A percentile compares a stretch with the other conserved stretches of the same genome.
Conservation (phyloP, 208 protist genomes). For the Endotrypanum monterogeii region DNA sequence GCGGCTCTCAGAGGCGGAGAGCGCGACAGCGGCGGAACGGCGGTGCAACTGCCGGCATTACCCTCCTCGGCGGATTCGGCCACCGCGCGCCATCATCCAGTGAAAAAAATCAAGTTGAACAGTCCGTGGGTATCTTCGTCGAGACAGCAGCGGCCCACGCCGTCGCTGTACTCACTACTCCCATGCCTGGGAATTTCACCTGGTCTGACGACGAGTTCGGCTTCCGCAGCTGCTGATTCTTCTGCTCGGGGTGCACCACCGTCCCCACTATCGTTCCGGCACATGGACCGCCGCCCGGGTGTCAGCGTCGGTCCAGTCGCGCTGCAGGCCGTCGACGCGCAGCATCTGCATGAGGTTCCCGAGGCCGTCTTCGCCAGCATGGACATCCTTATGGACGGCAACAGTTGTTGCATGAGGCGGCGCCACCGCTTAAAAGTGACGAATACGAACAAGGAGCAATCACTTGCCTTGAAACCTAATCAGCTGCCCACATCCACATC, state of each 20-base stretch:
- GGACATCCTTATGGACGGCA: conserved; percentile 79
- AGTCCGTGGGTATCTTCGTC: not conserved
- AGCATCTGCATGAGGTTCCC: conserved; percentile 21
- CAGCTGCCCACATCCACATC: not conserved
- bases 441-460: not conserved
- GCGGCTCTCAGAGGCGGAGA: not conserved
- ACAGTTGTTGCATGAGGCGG: conserved; percentile 57
- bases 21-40: too few relatives aligned
- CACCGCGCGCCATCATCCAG: too few relatives aligned
- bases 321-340: conserved; percentile 27
- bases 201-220: too few relatives aligned
- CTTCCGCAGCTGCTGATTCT: not conserved
- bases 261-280: conserved; percentile 9
- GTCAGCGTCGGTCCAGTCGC: conserved; percentile 9
- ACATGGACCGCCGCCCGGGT: conserved; percentile 28
- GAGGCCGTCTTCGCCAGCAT: conserved; percentile 42
- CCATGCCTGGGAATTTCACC: conserved; percentile 4
- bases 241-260: not conserved
- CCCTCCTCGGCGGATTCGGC: not conserved
- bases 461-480: not conserved
- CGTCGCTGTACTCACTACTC: conserved; percentile 13
- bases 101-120: not conserved
- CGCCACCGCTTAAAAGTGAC: conserved; percentile 21
- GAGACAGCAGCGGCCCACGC: not conserved
- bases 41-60: not conserved